Evolutionary conservation across 495 filamentous ascomycete species (phyloP).

Genomic region (Penicillium daleae): DNA sequence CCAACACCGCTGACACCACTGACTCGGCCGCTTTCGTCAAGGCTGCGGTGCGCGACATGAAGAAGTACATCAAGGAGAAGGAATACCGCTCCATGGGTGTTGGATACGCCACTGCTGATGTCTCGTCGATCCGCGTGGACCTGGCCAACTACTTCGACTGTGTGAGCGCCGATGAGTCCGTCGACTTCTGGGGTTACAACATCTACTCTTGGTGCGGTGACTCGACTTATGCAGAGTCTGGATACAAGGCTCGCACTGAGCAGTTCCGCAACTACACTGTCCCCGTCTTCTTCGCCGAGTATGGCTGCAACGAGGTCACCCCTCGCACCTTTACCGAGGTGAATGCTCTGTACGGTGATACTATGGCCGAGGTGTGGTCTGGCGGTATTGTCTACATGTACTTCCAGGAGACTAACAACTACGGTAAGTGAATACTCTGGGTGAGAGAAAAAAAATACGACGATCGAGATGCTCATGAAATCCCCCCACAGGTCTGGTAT

Average conservation of each 20-base stretch:
- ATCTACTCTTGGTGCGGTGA: slow-evolving; percentile 98
- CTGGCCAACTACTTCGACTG: slow-evolving; percentile 95
- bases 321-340: slow-evolving; percentile 87
- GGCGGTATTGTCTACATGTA: slow-evolving; percentile 99
- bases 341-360: slow-evolving; percentile 71
- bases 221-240: slow-evolving; percentile 70
- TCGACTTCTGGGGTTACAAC: slow-evolving; percentile 99
- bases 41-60: slow-evolving; percentile 93
- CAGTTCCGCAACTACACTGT: slow-evolving; percentile 88
- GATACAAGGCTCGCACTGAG: slow-evolving; percentile 75
- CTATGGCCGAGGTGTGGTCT: slow-evolving; percentile 87
- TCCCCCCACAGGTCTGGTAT: slow-evolving; percentile 65
- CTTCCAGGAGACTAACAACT: slow-evolving; percentile 89
- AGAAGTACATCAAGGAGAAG: slow-evolving; percentile 83
- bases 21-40: slow-evolving; percentile 90
- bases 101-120: slow-evolving; percentile 94
- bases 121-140: slow-evolving; percentile 71
- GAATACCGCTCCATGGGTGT: slow-evolving; percentile 80
- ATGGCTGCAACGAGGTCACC: slow-evolving; percentile 83
- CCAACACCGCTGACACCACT: slow-evolving; percentile 82
- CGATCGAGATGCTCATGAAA: background rate
- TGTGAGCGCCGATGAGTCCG: slow-evolving; percentile 61
- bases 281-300: slow-evolving; percentile 96
- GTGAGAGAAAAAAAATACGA: background rate
- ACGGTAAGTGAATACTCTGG: slow-evolving; percentile 65